These are phyloP conservation scores for Annona cherimola DNA, from an alignment of 164 flowering plant species.

Conservation along the genomic window DNA sequence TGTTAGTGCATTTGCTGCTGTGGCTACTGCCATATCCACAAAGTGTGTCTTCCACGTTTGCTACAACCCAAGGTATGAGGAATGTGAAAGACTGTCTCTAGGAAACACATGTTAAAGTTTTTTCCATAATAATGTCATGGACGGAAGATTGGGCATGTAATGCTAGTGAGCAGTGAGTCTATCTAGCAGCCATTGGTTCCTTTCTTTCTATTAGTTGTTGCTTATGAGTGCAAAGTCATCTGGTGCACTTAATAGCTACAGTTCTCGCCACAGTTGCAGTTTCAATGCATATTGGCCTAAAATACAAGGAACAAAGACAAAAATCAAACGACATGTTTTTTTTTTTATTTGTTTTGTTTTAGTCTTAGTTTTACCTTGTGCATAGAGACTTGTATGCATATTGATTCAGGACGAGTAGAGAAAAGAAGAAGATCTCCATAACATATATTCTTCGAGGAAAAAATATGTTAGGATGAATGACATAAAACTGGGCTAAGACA, in stretches of 20 bases:
- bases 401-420: too few species aligned
- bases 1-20: conserved; percentile 33
- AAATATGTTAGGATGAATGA: too few species aligned
- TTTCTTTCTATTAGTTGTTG: background rate
- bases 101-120: background rate
- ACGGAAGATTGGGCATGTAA: background rate
- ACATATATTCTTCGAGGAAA: too few species aligned
- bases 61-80: conserved; percentile 87
- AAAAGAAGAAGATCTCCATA: too few species aligned
- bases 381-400: too few species aligned
- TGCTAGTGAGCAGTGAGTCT: background rate
- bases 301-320: background rate
- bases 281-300: background rate
- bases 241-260: background rate
- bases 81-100: background rate
- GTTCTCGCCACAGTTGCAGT: background rate
- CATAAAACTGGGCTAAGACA: too few species aligned
- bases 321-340: too few species aligned
- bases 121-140: background rate
- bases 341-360: too few species aligned
- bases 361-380: too few species aligned
- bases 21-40: conserved; percentile 53
- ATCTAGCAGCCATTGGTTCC: background rate
- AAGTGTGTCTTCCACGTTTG: conserved; percentile 49
- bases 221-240: background rate